Conservation (phyloP, 1,284 basidiomycete species). For the Ustilago lituana region DNA sequence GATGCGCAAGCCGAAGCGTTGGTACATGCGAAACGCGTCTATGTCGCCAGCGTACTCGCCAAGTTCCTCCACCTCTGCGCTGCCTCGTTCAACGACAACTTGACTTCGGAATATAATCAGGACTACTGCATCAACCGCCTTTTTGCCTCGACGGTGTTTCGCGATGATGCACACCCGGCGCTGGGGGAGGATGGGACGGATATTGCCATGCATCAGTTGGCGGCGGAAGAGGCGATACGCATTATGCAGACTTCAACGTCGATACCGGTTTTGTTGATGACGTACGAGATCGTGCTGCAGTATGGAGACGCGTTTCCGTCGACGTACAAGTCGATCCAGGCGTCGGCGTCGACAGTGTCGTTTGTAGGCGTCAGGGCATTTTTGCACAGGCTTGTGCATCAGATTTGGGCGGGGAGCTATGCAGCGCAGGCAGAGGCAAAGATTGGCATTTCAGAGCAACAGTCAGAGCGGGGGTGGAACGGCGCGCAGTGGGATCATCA, state of each 20-base stretch:
- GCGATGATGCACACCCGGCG: slow-evolving; percentile 15
- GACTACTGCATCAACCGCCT: slow-evolving; percentile 53
- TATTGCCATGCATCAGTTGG: slow-evolving; percentile 42
- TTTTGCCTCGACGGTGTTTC: slow-evolving; percentile 42
- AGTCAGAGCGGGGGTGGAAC: slow-evolving; percentile 8
- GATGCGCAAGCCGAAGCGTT: slow-evolving; percentile 1
- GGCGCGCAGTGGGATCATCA: slow-evolving; percentile 24
- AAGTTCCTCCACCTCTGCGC: slow-evolving; percentile 58
- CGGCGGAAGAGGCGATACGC: slow-evolving; percentile 41
- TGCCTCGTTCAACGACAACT: slow-evolving; percentile 45
- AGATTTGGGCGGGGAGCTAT: slow-evolving; percentile 66
- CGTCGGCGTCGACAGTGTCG: slow-evolving; percentile 27
- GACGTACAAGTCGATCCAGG: slow-evolving; percentile 45
- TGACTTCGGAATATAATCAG: slow-evolving; percentile 43
- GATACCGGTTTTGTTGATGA: slow-evolving; percentile 82
- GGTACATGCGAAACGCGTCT: slow-evolving; percentile 34
- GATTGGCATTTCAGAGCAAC: slow-evolving; percentile 36
- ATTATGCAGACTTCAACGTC: slow-evolving; percentile 72
- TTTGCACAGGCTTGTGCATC: slow-evolving; percentile 60
- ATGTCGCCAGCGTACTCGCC: slow-evolving; percentile 30
- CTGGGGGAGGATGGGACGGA: neutral
- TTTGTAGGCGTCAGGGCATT: slow-evolving; percentile 46
- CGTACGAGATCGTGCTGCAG: slow-evolving; percentile 79
- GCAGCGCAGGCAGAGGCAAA: slow-evolving; percentile 58
- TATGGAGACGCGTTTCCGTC: slow-evolving; percentile 72